phyloP scores from a whole-genome alignment of 345 rosid genomes.

The Raphanus sativus region DNA sequence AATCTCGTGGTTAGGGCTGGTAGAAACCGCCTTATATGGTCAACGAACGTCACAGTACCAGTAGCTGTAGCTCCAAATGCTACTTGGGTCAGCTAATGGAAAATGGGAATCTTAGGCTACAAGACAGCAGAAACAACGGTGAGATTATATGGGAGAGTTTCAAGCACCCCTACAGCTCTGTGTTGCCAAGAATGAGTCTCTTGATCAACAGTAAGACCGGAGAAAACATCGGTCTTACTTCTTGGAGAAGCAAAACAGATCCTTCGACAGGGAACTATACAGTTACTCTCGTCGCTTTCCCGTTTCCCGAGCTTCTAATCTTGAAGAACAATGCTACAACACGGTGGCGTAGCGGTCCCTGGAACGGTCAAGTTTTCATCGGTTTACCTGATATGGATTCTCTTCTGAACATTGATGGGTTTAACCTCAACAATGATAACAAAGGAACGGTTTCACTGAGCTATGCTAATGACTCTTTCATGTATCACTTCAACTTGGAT shows the following conservation, averaged over 20 bases:
- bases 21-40: constrained; percentile 46
- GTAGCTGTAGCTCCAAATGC: constrained; percentile 14
- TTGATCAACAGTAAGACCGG: constrained; percentile 31
- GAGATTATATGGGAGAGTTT: constrained; percentile 62
- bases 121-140: constrained; percentile 29
- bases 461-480: constrained; percentile 5
- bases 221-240: constrained; percentile 33
- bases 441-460: constrained; percentile 29
- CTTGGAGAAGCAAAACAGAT: constrained; percentile 56
- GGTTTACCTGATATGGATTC: constrained; percentile 42
- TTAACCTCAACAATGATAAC: constrained; percentile 20
- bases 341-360: constrained; percentile 60
- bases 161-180: constrained; percentile 40
- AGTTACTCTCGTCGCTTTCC: constrained; percentile 25
- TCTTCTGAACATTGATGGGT: constrained; percentile 37
- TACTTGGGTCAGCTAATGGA: constrained; percentile 47
- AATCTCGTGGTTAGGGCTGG: constrained; percentile 52
- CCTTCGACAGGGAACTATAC: constrained; percentile 55
- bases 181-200: constrained; percentile 45
- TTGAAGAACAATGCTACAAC: constrained; percentile 46
- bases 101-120: constrained; percentile 54
- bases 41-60: constrained; percentile 43
- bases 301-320: constrained; percentile 41
- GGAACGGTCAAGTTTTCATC: constrained; percentile 51
- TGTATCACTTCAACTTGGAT: constrained; percentile 23